phyloP scores from a whole-genome alignment of 257 asterid genomes.

The Scutellaria barbata region DNA sequence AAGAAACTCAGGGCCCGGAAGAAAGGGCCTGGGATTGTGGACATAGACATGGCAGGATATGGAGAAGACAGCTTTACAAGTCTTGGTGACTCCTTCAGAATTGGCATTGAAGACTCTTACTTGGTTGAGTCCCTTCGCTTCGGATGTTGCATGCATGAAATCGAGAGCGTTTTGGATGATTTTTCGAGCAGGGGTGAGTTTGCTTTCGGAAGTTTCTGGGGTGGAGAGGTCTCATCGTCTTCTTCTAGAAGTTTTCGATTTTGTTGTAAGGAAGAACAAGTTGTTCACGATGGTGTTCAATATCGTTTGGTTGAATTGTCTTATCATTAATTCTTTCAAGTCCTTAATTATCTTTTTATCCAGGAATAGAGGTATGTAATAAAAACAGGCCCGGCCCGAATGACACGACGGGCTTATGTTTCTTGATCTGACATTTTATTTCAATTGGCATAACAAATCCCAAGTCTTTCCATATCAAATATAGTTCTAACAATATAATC shows the following conservation, averaged over 20 bases:
- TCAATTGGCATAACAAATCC: neutral
- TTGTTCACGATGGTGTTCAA: conserved; percentile 58
- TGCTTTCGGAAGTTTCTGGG: conserved; percentile 88
- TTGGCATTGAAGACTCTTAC: conserved; percentile 28
- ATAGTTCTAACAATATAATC: neutral
- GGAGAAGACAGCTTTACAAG: conserved; percentile 44
- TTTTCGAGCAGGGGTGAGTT: conserved; percentile 71
- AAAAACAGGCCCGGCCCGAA: no score
- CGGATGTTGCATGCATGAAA: conserved; percentile 66
- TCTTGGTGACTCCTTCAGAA: conserved; percentile 41
- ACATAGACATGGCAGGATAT: conserved; percentile 33
- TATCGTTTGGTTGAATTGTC: conserved; percentile 49
- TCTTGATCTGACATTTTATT: no score
- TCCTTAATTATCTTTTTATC: neutral
- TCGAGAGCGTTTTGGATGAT: conserved; percentile 69
- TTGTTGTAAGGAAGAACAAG: conserved; percentile 46
- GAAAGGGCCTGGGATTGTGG: conserved; percentile 38
- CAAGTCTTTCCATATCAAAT: neutral
- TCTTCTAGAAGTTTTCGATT: conserved; percentile 42
- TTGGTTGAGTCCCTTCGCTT: conserved; percentile 35
- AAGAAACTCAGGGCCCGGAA: conserved; percentile 49
- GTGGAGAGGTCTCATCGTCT: conserved; percentile 41
- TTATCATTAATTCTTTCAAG: conserved; percentile 6
- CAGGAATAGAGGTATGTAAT: no score
- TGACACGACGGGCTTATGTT: no score